Evolutionary conservation across 139 green algal species (phyloP).

Genomic region (Picochlorum sp.): DNA sequence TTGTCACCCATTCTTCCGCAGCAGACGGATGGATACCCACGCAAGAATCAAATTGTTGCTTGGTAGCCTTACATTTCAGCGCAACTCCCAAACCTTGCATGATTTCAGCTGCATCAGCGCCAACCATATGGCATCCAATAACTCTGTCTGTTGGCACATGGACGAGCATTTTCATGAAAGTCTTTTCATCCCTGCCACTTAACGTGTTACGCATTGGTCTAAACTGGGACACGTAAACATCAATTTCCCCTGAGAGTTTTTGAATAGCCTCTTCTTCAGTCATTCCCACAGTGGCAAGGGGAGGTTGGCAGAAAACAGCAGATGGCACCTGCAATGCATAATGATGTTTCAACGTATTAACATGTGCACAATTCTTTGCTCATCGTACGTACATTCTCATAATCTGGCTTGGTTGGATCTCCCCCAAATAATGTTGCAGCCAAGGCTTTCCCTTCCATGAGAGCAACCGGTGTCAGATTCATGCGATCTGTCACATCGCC

Average conservation of each 20-base stretch:
- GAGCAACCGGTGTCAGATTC: slow-evolving; percentile 65
- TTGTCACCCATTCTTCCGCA: slow-evolving; percentile 97
- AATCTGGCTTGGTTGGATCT: slow-evolving; percentile 68
- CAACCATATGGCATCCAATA: slow-evolving; percentile 90
- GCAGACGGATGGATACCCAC: slow-evolving; percentile 91
- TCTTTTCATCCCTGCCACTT: slow-evolving; percentile 52
- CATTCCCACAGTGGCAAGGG: slow-evolving; percentile 80
- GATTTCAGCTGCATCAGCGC: slow-evolving; percentile 85
- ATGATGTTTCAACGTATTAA: neutral
- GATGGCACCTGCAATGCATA: slow-evolving; percentile 5
- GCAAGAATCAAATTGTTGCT: slow-evolving; percentile 80
- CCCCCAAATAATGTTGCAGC: slow-evolving; percentile 70
- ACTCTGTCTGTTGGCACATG: slow-evolving; percentile 62
- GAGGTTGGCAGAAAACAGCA: slow-evolving; percentile 85
- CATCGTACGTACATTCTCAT: slow-evolving; percentile 39
- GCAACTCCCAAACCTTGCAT: slow-evolving; percentile 94
- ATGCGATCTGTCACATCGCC: slow-evolving; percentile 91
- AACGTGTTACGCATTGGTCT: slow-evolving; percentile 88
- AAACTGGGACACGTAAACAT: slow-evolving; percentile 89
- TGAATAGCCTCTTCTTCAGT: slow-evolving; percentile 80
- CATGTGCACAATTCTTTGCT: slow-evolving; percentile 11
- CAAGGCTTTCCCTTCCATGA: slow-evolving; percentile 95
- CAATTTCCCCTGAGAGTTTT: slow-evolving; percentile 12
- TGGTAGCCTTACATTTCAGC: slow-evolving; percentile 90
- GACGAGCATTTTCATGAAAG: slow-evolving; percentile 79